These are phyloP conservation scores for Phytopythium boreale DNA, from an alignment of 352 stramenopile genomes.

Conservation along the genomic window DNA sequence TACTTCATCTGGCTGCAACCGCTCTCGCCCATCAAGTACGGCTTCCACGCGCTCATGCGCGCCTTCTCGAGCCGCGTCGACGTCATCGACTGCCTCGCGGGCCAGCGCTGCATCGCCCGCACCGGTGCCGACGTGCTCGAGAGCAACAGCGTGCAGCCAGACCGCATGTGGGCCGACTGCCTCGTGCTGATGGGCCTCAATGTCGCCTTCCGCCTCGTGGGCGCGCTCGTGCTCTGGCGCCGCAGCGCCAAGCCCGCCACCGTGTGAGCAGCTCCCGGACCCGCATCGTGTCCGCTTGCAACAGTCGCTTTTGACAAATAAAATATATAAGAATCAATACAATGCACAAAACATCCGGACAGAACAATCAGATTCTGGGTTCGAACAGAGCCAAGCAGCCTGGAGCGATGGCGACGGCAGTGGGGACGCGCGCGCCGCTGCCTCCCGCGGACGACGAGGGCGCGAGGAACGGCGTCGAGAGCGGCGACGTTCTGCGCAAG, in stretches of 20 bases:
- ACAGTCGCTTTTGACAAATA: background rate
- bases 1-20: constrained; percentile 37
- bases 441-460: background rate
- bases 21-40: constrained; percentile 38
- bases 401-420: background rate
- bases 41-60: constrained; percentile 32
- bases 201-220: constrained; percentile 27
- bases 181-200: constrained; percentile 28
- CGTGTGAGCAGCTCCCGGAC: background rate
- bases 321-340: background rate
- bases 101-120: constrained; percentile 14
- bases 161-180: constrained; percentile 19
- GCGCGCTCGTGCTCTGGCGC: constrained; percentile 25
- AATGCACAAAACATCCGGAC: background rate
- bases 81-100: constrained; percentile 19
- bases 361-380: background rate
- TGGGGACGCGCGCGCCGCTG: background rate
- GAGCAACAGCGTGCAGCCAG: constrained; percentile 18
- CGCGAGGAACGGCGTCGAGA: background rate
- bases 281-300: background rate
- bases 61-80: constrained; percentile 25
- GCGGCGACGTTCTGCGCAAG: constrained; percentile 27
- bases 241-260: constrained; percentile 12
- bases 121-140: constrained; percentile 26
- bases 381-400: background rate